Base-by-base conservation (phyloP, 495 filamentous ascomycete species). In the Penicillium maclennaniae region DNA sequence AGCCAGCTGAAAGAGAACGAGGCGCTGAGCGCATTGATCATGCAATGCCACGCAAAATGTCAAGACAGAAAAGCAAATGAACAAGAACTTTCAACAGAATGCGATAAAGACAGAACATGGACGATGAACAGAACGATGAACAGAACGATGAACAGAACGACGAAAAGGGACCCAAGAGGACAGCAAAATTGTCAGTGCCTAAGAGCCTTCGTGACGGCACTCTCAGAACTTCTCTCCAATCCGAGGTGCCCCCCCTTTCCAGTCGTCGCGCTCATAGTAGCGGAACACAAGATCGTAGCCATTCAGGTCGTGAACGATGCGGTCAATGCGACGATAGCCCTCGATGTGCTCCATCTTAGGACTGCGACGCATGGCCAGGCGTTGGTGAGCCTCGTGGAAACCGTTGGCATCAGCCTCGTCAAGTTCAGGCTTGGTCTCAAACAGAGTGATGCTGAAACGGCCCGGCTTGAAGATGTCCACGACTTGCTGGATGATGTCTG, bases 281-380 rank as follows among this genome's bases (percentile, higher is more conserved):
- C 92, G 83, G 74, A 99, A 99, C 44, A 99, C 87, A 28, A 97
- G 79, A 70, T 97, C 91, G 66, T 99, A 99, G 31, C 93, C 95
- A 62, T 99, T 92, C 56, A 99, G 82, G 61, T 97, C 93, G 65
- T 99, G 95, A 28, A 97, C 90, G 55, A 97, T 97, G 47, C 91
- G 87, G 65, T 99, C 95, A 40, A 96, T 83, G 21, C 95, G 82
- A 36, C 87, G 82, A 64, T 99, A 99, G 7, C 95, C 95, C 61
- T 81, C 78, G 48, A 99, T 87, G 43, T 75, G 74, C 60, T 97
- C 93, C 83, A 95, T 87, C 46, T 85, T 80, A 61, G 81, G 74
- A 49, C 76, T 81, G 51, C 83, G 81, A 42, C 80, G 70, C 40
- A 64, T 61, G 44, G 76, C 57, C 40, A 73, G 61, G 47, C 74